Evolutionary conservation across 2,329 filamentous ascomycete genomes (phyloP), one percentile per base, ranked within the genome.

Genomic region (Pseudogymnoascus verrucosus): DNA sequence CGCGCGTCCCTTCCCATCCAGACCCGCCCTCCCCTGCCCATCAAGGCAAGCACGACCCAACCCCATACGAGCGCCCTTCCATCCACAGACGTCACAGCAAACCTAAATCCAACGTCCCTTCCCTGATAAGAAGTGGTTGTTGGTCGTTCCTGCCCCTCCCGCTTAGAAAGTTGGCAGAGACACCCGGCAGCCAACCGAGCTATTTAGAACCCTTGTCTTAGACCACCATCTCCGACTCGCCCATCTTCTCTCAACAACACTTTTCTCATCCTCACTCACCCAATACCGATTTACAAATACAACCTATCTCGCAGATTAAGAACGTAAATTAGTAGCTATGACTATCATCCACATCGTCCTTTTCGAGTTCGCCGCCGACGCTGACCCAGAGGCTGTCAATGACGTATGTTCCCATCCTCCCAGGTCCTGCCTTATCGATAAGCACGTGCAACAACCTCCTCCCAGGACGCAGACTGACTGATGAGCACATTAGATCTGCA

Each of bases 331-430:
- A 28, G 44, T 51, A 51, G 14, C 44, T 23, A 89, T 89, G 86
- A 71, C 84, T 0, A 79, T 90, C 68, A 77, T 84, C n/a, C 88
- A 90, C 71, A 81, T 90, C 61, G 87, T 90, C 2, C 77, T 89
- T 26, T 87, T 90, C 69, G 79, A 84, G 65, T 89, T 89, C 77
- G 86, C 87, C 70, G 73, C 82, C 0, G 76, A 76, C 0, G 73
- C 78, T 1, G 76, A 77, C 1, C 68, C 77, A 0, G 79, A 80
- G 14, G 77, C 82, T 34, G 76, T 89, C 6, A 76, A 83, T 68
- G 79, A 83, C 69, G 88, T 88, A 75, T 54, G 79, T 75, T 10
- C 34, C 10, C 23, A 42, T 39, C 16, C 26, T 37, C 19, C 23
- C n/a, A 36, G 31, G 42, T 23, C n/a, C n/a, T n/a, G 61, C 34